phyloP scores from a whole-genome alignment of 2,329 filamentous ascomycete genomes.

The Pseudocercospora cruenta region DNA sequence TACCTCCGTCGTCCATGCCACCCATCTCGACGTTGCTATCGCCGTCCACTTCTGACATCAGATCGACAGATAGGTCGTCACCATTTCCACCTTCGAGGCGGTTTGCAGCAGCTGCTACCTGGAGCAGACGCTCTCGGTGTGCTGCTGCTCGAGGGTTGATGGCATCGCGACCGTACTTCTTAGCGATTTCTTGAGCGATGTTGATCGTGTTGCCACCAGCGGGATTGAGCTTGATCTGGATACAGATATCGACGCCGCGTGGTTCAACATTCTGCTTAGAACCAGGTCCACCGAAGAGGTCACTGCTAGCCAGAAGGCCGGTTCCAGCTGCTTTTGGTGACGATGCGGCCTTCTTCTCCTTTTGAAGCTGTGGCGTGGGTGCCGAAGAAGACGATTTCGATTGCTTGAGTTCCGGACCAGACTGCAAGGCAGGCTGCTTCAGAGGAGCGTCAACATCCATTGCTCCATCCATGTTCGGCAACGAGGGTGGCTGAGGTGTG shows the following conservation, averaged over 20 bases:
- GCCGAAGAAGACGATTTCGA: conserved; percentile 35
- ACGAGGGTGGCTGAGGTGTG: conserved; percentile 9
- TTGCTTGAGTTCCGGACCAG: conserved; percentile 26
- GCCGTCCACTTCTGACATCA: conserved; percentile 64
- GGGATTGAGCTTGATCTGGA: conserved; percentile 79
- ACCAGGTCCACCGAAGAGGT: conserved; percentile 60
- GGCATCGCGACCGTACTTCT: conserved; percentile 91
- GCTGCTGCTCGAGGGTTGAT: conserved; percentile 89
- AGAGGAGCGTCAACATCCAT: conserved; percentile 39
- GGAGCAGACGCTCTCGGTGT: conserved; percentile 81
- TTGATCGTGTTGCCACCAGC: conserved; percentile 91
- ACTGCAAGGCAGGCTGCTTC: conserved; percentile 24
- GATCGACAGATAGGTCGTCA: conserved; percentile 83
- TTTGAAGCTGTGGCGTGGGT: conserved; percentile 45
- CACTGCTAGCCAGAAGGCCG: conserved; percentile 65
- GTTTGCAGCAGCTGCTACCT: conserved; percentile 85
- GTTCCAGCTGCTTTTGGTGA: conserved; percentile 58
- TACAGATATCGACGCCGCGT: conserved; percentile 75
- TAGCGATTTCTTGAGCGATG: conserved; percentile 90
- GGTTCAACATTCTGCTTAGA: conserved; percentile 46
- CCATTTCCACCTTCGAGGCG: conserved; percentile 74
- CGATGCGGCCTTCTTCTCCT: conserved; percentile 19
- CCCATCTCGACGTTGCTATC: conserved; percentile 91
- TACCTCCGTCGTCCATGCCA: conserved; percentile 64
- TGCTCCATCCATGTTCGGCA: conserved; percentile 31